Percentiles rank a stretch among this genome's conserved stretches.
These are phyloP conservation scores for Plectosphaerella sp. DNA, from an alignment of 2,329 filamentous ascomycete genomes.

Conservation along the genomic window DNA sequence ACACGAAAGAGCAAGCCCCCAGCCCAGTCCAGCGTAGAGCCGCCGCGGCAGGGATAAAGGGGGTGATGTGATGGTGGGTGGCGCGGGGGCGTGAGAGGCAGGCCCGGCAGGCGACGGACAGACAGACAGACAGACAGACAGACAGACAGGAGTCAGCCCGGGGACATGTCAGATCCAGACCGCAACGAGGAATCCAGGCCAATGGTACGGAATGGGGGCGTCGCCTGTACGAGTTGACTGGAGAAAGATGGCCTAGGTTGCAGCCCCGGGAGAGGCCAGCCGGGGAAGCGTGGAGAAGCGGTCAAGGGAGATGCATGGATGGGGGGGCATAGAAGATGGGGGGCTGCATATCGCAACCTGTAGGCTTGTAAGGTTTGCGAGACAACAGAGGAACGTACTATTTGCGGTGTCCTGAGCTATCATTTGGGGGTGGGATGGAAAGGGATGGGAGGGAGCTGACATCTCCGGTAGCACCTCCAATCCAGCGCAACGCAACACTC, in stretches of 20 bases:
- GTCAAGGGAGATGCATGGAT: background rate
- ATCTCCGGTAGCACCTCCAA: too few relatives aligned
- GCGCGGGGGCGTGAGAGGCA: too few relatives aligned
- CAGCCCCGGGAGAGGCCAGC: slow-evolving; percentile 2
- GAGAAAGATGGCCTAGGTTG: slow-evolving; percentile 11
- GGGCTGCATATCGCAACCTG: background rate
- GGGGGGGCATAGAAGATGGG: background rate
- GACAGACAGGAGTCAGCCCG: background rate
- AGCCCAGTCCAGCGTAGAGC: background rate
- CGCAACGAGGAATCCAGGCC: slow-evolving; percentile 8
- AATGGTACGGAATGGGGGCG: slow-evolving; percentile 10
- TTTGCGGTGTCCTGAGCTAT: too few relatives aligned
- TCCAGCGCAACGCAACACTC: too few relatives aligned
- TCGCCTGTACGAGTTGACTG: slow-evolving; percentile 8
- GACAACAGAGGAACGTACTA: background rate
- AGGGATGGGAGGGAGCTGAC: background rate
- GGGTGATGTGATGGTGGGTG: too few relatives aligned
- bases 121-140: background rate
- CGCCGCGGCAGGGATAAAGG: background rate
- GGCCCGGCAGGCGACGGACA: background rate
- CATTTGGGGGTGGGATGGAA: background rate
- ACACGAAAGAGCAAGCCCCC: background rate
- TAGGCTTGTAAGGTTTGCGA: background rate
- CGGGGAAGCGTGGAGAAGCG: background rate
- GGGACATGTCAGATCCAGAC: background rate